Evolutionary conservation across 345 rosid genomes (phyloP).

Genomic region (Ceriops decandra): DNA sequence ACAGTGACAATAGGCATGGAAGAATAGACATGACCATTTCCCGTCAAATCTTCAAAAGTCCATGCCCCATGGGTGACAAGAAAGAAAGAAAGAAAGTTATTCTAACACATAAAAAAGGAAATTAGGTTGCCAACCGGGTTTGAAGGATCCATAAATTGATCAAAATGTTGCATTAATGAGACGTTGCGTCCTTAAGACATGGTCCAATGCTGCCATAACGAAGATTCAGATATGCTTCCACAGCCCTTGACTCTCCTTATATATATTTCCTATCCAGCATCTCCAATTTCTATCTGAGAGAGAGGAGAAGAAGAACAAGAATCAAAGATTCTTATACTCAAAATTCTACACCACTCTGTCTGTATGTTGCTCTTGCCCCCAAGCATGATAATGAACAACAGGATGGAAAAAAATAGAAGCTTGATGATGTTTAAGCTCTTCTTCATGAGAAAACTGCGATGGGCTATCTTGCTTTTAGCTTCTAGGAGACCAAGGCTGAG

Average conservation of each 20-base stretch:
- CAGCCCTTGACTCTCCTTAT: not conserved
- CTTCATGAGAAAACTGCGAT: constrained; percentile 19
- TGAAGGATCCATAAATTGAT: constrained; percentile 3
- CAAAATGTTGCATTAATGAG: constrained; percentile 7
- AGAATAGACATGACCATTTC: not conserved
- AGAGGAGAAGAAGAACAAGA: not conserved
- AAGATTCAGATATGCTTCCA: constrained; percentile 22
- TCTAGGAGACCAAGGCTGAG: constrained; percentile 12
- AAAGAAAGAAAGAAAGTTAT: too few relatives aligned
- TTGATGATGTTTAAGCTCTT: constrained; percentile 29
- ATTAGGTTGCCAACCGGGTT: constrained; percentile 11
- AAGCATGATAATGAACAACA: not conserved
- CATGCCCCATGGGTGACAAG: too few relatives aligned
- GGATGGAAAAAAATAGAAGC: constrained; percentile 15
- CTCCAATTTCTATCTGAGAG: not conserved
- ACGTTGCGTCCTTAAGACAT: not conserved
- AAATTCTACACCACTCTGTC: not conserved
- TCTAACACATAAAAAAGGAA: not conserved
- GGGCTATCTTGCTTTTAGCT: constrained; percentile 9
- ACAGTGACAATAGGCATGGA: not conserved
- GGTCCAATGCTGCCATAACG: constrained; percentile 15
- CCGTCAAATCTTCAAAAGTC: not conserved
- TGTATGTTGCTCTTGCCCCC: not conserved
- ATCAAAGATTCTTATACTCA: not conserved
- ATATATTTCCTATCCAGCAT: not conserved